Evolutionary conservation across 108 stramenopile genomes (phyloP).

Genomic region (Cyclotella baltica): DNA sequence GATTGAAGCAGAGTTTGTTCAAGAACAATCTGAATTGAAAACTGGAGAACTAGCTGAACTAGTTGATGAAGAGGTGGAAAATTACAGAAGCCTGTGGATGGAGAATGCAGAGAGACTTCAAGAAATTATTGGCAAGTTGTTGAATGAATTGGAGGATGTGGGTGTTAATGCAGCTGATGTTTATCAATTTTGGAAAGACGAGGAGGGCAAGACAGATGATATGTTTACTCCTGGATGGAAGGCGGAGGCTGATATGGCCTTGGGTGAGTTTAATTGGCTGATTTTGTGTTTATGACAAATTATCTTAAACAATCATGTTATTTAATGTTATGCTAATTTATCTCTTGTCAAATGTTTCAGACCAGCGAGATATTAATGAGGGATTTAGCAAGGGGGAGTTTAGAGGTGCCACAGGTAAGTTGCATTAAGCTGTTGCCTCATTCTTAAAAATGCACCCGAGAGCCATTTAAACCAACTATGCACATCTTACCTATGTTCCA

Average conservation of each 20-base stretch:
- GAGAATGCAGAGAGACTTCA: slow-evolving; percentile 11
- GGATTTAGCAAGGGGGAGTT: slow-evolving; percentile 41
- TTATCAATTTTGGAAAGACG: slow-evolving; percentile 39
- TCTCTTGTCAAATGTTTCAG: slow-evolving; percentile 6
- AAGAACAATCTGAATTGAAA: not conserved
- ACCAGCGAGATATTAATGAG: slow-evolving; percentile 41
- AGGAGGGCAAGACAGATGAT: slow-evolving; percentile 15
- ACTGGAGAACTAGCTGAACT: slow-evolving; percentile 28
- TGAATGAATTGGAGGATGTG: slow-evolving; percentile 44
- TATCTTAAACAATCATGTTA: not conserved
- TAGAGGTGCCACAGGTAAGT: slow-evolving; percentile 28
- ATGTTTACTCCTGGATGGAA: not conserved
- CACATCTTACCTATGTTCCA: not conserved
- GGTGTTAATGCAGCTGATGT: slow-evolving; percentile 19
- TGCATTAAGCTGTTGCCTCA: not conserved
- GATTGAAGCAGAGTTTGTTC: slow-evolving; percentile 32
- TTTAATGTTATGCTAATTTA: not conserved
- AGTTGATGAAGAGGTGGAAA: slow-evolving; percentile 30
- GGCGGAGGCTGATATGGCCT: slow-evolving; percentile 14
- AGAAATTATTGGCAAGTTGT: slow-evolving; percentile 43
- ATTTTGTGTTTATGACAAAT: no score
- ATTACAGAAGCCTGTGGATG: slow-evolving; percentile 34
- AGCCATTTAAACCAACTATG: no score
- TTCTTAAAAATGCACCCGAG: not conserved
- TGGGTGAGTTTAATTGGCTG: slow-evolving; percentile 18